These are phyloP conservation scores for Suillus tomentosus DNA, from an alignment of 768 basidiomycete genomes.

Conservation along the genomic window DNA sequence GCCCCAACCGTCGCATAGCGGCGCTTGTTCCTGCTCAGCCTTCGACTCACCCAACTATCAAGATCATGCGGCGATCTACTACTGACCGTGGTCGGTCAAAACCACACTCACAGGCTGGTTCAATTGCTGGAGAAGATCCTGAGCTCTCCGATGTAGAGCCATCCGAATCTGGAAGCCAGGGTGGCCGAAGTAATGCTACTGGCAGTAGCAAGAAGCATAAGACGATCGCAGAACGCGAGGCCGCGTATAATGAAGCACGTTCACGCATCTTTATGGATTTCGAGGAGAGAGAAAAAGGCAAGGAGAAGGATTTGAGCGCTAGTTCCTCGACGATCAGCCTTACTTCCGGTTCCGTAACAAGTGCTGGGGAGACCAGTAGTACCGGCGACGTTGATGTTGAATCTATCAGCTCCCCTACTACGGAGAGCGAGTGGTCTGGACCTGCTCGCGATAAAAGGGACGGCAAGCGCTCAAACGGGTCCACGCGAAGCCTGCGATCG, in stretches of 20 bases:
- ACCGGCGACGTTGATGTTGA: constrained; percentile 64
- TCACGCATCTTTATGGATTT: constrained; percentile 86
- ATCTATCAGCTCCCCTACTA: constrained; percentile 67
- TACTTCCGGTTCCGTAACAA: constrained; percentile 64
- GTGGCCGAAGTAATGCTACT: constrained; percentile 65
- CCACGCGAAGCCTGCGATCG: constrained; percentile 61
- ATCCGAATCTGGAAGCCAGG: constrained; percentile 77
- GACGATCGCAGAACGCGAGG: constrained; percentile 85
- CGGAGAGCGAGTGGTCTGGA: constrained; percentile 82
- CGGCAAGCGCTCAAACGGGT: constrained; percentile 52
- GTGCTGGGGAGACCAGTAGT: constrained; percentile 60
- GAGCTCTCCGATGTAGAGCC: constrained; percentile 80
- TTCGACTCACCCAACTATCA: constrained; percentile 72
- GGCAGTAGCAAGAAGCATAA: constrained; percentile 66
- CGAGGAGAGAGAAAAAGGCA: constrained; percentile 66
- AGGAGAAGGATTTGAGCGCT: constrained; percentile 72
- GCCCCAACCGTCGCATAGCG: constrained; percentile 67
- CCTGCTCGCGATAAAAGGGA: constrained; percentile 61
- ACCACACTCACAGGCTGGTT: constrained; percentile 71
- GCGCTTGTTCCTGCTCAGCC: constrained; percentile 80
- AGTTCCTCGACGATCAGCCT: constrained; percentile 77
- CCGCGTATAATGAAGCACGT: constrained; percentile 86
- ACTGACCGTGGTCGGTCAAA: constrained; percentile 56
- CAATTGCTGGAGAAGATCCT: constrained; percentile 72
- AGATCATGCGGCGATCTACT: constrained; percentile 78